Evolutionary conservation across 2,329 filamentous ascomycete species (phyloP), one percentile per base, ranked within the genome.

Genomic region (Parascedosporium putredinis): DNA sequence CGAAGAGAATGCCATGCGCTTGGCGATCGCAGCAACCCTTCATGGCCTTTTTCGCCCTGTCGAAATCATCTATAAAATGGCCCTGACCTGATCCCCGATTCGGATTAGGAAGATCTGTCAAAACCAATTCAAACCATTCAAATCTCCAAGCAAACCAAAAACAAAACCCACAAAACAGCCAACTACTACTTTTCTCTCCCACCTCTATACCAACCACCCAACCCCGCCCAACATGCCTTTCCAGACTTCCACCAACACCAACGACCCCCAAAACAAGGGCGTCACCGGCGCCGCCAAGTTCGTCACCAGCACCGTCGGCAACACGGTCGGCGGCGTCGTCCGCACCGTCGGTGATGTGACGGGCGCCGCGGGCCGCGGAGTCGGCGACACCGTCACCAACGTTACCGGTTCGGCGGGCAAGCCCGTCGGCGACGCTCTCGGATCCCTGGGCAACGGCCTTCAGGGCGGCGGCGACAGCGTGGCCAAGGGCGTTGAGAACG

Each of bases 401-500:
- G 72, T 71, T 3, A 75, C 76, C 0, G 79, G 78, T 10, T 72
- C 69, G n/a, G 60, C 69, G 8, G 77, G 74, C 14, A 70, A 69
- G 50, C 74, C 76, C 1, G 58, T 82, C 1, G 78, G 78, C 6
- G 73, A 82, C 55, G 76, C 70, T 2, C 50, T 82, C 10, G 67
- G 70, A 6, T 75, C 70, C 55, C 58, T 78, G 6, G 75, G 75
- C 5, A 72, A 68, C 2, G 77, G 77, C 1, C 55, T 82, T 2
- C 69, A 80, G 63, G 66, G 68, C 42, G 79, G 75, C 2, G 61
- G 69, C 33, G 65, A 67, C 40, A 65, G 62, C 44, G 67, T 79
- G 2, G 71, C 72, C 12, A 70, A 75, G 62, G 76, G 77, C 0
- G 71, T 76, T 5, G 76, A 81, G 63, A 66, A 79, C 57, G 77